phyloP scores from a whole-genome alignment of 23 red algal genomes.

The Gracilaria domingensis region DNA sequence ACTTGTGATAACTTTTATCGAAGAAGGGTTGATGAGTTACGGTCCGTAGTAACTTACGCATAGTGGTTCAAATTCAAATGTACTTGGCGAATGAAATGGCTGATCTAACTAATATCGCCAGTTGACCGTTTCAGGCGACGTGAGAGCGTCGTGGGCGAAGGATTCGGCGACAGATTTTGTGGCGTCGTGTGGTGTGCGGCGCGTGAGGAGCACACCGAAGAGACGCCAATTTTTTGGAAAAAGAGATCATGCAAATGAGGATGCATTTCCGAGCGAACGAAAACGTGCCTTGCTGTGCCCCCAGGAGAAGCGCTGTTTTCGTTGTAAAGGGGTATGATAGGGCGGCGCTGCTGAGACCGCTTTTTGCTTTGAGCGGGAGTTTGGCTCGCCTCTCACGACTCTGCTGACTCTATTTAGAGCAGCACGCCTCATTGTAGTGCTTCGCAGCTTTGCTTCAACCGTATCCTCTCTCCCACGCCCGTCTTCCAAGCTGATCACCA shows the following conservation, averaged over 20 bases:
- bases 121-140: neutral
- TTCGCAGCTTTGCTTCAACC: neutral
- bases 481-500: neutral
- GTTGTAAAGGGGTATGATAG: too few relatives aligned
- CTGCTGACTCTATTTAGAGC: neutral
- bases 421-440: neutral
- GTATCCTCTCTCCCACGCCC: neutral
- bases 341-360: too few relatives aligned
- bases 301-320: neutral
- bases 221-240: neutral
- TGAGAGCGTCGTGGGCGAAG: neutral
- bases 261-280: neutral
- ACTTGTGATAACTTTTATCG: too few relatives aligned
- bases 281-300: slow-evolving; percentile 9
- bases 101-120: too few relatives aligned
- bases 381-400: neutral
- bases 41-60: too few relatives aligned
- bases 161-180: too few relatives aligned
- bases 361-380: too few relatives aligned
- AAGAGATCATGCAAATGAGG: slow-evolving; percentile 21
- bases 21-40: too few relatives aligned
- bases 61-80: neutral
- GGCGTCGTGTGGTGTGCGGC: too few relatives aligned
- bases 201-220: neutral
- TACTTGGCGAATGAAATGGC: too few relatives aligned